These are phyloP conservation scores for Colletotrichum liriopes DNA, from an alignment of 2,329 filamentous ascomycete species.

Conservation along the genomic window DNA sequence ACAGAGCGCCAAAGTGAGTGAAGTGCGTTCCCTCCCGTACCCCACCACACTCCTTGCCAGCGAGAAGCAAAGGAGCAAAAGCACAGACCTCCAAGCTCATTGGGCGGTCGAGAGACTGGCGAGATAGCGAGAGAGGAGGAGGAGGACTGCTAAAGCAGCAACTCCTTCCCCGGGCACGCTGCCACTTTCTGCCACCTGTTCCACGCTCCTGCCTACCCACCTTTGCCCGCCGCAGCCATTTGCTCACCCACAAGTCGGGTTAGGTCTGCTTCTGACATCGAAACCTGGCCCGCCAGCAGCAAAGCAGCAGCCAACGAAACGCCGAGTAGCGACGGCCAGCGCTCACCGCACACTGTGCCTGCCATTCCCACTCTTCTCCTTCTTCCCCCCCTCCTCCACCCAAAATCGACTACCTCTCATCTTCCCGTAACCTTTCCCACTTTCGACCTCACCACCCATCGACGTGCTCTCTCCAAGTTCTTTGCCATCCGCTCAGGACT, in stretches of 20 bases:
- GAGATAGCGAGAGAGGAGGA: background rate
- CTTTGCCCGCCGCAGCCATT: constrained; percentile 31
- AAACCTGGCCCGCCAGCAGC: constrained; percentile 36
- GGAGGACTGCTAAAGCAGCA: constrained; percentile 36
- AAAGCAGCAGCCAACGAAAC: constrained; percentile 31
- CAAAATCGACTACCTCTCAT: constrained; percentile 43
- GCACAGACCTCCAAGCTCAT: constrained; percentile 8
- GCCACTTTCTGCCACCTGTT: constrained; percentile 41
- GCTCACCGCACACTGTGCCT: constrained; percentile 42
- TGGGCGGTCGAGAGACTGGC: constrained; percentile 23
- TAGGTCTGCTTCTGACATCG: constrained; percentile 43
- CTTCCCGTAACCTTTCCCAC: constrained; percentile 44
- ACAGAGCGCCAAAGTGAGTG: constrained; percentile 13
- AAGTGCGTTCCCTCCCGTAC: constrained; percentile 36
- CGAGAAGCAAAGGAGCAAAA: constrained; percentile 28
- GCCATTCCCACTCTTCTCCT: constrained; percentile 44
- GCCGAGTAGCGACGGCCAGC: constrained; percentile 21
- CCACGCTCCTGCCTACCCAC: constrained; percentile 21
- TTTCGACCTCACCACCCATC: constrained; percentile 44
- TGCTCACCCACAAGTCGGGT: constrained; percentile 42
- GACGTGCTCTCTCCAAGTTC: constrained; percentile 43
- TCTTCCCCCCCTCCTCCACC: constrained; percentile 46
- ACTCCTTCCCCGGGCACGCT: constrained; percentile 26
- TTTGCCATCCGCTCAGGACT: constrained; percentile 44
- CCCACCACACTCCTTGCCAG: constrained; percentile 43